These are phyloP conservation scores for Fusarium denticulatum DNA, from an alignment of 2,329 filamentous ascomycete genomes.

Conservation along the genomic window DNA sequence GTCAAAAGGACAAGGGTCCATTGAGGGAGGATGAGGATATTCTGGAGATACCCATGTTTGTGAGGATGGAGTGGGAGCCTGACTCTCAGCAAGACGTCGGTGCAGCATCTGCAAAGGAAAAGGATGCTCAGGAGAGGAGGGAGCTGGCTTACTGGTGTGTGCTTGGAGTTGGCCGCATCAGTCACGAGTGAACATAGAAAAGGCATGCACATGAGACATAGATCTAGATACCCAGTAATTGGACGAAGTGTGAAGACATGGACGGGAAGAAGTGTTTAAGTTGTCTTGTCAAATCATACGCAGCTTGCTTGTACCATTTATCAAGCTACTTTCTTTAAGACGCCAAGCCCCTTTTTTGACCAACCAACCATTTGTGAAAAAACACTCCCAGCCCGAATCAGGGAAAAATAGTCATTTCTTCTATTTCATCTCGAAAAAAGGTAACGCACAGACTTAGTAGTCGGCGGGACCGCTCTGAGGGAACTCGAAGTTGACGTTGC, in stretches of 20 bases:
- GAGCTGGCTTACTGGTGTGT: conserved; percentile 98
- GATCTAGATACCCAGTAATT: conserved; percentile 55
- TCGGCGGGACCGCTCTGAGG: conserved; percentile 82
- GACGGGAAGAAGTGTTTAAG: conserved; percentile 45
- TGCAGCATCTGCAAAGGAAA: conserved; percentile 61
- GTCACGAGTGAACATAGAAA: conserved; percentile 51
- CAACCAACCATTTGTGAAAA: conserved; percentile 51
- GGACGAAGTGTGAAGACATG: conserved; percentile 37
- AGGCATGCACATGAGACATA: conserved; percentile 32
- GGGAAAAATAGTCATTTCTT: conserved; percentile 19
- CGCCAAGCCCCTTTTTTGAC: conserved; percentile 60
- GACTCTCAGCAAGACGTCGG: conserved; percentile 74
- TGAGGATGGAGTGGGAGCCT: conserved; percentile 89
- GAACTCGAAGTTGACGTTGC: conserved; percentile 98
- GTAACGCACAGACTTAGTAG: conserved; percentile 71
- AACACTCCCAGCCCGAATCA: conserved; percentile 46
- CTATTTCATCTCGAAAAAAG: conserved; percentile 29
- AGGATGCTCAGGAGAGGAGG: conserved; percentile 76
- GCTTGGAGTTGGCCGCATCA: conserved; percentile 85
- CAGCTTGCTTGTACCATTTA: conserved; percentile 58
- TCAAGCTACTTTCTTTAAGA: conserved; percentile 62
- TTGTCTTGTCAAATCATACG: conserved; percentile 53
- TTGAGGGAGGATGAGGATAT: conserved; percentile 69
- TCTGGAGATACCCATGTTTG: conserved; percentile 93
- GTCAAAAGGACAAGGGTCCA: conserved; percentile 54